Base-by-base conservation (phyloP, 208 protist species). In the Wallacemonas collosoma region DNA sequence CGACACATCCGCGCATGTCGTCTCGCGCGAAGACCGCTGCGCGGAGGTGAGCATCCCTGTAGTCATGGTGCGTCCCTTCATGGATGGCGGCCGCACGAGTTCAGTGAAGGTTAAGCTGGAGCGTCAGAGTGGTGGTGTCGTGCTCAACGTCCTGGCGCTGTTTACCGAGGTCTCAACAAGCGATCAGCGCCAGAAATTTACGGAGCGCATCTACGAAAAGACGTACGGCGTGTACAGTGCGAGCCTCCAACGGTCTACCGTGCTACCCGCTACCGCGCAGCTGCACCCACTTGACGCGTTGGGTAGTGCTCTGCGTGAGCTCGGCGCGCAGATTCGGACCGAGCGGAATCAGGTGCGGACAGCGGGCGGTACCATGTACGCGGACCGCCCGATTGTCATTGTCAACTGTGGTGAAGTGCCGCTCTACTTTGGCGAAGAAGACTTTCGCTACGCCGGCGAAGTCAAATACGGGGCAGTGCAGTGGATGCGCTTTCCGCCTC, bases 401-500 rank as follows among this genome's bases (percentile, higher is more conserved):
- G 72, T 80, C 8, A 87, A 87, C 73, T 87, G 81, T 57, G 74
- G 83, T 36, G 60, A 81, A 9, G 66, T 66, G 15, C 75, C 80
- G 51, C 68, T 91, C 5, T 83, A 84, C 76, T 88, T 83, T 55
- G 71, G 57, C 58, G 76, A 81, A 66, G 51, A 67, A 9, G 62
- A 75, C 26, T 68, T 79, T 58, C 64, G 58, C 40, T 36, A 71
- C 15, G 17, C 38, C 26, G 61, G 44, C 1, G 71, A 68, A 14
- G 35, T 39, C 44, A 26, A 17, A 3, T 66, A 75, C 51, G 38
- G 15, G 15, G 48, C 68, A 15, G 69, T 79, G 40, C 75, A 68
- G 64, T 88, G 87, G 83, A 39, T 76, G 38, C 48, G 68, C 39
- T 82, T 86, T 51, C 87, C 87, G 14, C 81, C 87, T n/a, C 83